A percentile compares a stretch with the other conserved stretches of the same genome.
Evolutionary conservation across 1,284 basidiomycete genomes (phyloP).

Genomic region (Sanghuangporus sanghuang): DNA sequence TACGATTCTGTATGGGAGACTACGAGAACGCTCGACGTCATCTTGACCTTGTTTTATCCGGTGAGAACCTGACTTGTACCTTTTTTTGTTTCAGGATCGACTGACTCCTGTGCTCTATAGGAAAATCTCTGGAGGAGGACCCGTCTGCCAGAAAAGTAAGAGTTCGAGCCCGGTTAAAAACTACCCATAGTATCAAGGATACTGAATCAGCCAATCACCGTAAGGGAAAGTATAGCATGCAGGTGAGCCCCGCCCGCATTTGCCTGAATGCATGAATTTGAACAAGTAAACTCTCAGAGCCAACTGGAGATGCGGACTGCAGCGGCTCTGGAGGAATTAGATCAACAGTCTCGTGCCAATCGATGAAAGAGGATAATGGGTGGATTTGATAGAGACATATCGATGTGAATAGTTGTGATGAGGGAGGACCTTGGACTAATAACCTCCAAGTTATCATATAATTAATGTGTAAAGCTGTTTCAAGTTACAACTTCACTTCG

Average conservation of each 20-base stretch:
- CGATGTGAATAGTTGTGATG: too few relatives aligned
- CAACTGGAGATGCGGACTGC: slow-evolving; percentile 9
- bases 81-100: not conserved
- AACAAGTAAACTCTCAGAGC: slow-evolving; percentile 2
- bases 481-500: too few relatives aligned
- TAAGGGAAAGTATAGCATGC: slow-evolving; percentile 32
- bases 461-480: too few relatives aligned
- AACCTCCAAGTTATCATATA: too few relatives aligned
- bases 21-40: slow-evolving; percentile 52
- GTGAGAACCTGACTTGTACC: slow-evolving; percentile 13
- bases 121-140: slow-evolving; percentile 53
- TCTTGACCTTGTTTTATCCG: slow-evolving; percentile 61
- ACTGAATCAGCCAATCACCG: not conserved
- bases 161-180: not conserved
- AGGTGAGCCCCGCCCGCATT: slow-evolving; percentile 21
- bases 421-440: too few relatives aligned
- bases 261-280: not conserved
- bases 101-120: not conserved
- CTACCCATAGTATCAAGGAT: not conserved
- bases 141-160: slow-evolving; percentile 38
- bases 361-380: not conserved
- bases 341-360: not conserved
- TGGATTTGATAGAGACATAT: too few relatives aligned
- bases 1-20: slow-evolving; percentile 60
- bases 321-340: slow-evolving; percentile 12